phyloP scores from a whole-genome alignment of 371 early-diverging fungal species.

The Circinella minor region DNA sequence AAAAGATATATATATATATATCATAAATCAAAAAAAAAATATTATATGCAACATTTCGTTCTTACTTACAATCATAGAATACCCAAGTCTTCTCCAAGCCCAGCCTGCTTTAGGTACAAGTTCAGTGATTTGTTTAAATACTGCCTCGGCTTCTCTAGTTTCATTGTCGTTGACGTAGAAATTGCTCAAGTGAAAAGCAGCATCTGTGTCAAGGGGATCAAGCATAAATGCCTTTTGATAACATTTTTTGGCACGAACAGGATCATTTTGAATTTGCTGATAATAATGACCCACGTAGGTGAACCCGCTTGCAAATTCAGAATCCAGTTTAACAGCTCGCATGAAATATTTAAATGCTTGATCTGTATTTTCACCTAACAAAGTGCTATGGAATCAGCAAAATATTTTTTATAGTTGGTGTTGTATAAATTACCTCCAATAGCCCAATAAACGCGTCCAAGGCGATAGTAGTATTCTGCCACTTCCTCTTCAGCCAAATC shows the following conservation, averaged over 20 bases:
- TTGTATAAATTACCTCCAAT: slow-evolving; percentile 62
- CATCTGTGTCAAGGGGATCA: slow-evolving; percentile 70
- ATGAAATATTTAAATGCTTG: slow-evolving; percentile 74
- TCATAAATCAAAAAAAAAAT: neutral
- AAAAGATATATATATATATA: neutral
- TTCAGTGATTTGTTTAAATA: slow-evolving; percentile 55
- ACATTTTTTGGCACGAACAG: slow-evolving; percentile 77
- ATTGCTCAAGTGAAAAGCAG: slow-evolving; percentile 68
- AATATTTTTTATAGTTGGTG: neutral
- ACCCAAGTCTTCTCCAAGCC: slow-evolving; percentile 85
- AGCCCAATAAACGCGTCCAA: slow-evolving; percentile 83
- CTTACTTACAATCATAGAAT: slow-evolving; percentile 64
- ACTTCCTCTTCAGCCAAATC: slow-evolving; percentile 37
- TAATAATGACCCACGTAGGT: slow-evolving; percentile 86
- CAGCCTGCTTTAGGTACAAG: slow-evolving; percentile 61
- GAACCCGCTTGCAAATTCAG: slow-evolving; percentile 71
- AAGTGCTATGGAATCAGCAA: neutral
- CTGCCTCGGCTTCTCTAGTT: slow-evolving; percentile 57
- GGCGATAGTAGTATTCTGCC: slow-evolving; percentile 65
- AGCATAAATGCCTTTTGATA: slow-evolving; percentile 78
- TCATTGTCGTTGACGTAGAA: slow-evolving; percentile 61
- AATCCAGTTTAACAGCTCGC: slow-evolving; percentile 74
- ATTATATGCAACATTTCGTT: neutral
- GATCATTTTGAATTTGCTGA: slow-evolving; percentile 64
- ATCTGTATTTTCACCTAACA: slow-evolving; percentile 9